phyloP scores from a whole-genome alignment of 768 basidiomycete species.

The Leucocoprinus birnbaumii region DNA sequence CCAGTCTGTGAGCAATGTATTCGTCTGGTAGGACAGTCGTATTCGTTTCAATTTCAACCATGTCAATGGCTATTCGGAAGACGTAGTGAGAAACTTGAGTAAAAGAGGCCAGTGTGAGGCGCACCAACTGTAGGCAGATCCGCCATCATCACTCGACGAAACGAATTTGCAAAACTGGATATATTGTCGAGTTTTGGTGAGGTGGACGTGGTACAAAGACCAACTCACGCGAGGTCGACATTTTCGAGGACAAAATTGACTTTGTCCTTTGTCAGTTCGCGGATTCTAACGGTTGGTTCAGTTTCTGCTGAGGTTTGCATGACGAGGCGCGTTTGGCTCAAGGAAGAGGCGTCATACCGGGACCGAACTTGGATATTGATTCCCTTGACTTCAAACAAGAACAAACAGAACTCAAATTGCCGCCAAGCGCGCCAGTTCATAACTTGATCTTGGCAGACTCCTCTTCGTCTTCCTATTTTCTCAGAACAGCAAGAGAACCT shows the following conservation, averaged over 20 bases:
- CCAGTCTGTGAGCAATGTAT: conserved; percentile 94
- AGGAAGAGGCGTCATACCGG: neutral
- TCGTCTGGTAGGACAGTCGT: conserved; percentile 95
- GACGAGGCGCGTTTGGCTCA: conserved; percentile 1
- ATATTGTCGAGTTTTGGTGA: conserved; percentile 13
- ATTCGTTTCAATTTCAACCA: conserved; percentile 90
- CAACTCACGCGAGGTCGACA: conserved; percentile 89
- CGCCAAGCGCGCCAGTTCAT: no score
- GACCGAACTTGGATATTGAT: neutral
- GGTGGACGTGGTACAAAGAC: conserved; percentile 7
- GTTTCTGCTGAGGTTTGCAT: conserved; percentile 43
- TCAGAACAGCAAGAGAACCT: no score
- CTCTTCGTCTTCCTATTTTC: no score
- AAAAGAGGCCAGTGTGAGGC: conserved; percentile 25
- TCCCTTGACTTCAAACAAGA: neutral
- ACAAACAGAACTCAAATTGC: no score
- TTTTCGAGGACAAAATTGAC: conserved; percentile 94
- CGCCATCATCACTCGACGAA: conserved; percentile 92
- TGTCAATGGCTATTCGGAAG: conserved; percentile 80
- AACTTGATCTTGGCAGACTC: no score
- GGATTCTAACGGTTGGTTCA: conserved; percentile 78
- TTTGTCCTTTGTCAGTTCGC: conserved; percentile 78
- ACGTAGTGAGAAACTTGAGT: neutral
- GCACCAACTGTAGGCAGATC: conserved; percentile 94
- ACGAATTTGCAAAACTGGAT: conserved; percentile 85